Percentiles rank a stretch among this genome's conserved stretches.
Evolutionary conservation across 2,329 filamentous ascomycete genomes (phyloP).

Genomic region (Byssothecium circinans): DNA sequence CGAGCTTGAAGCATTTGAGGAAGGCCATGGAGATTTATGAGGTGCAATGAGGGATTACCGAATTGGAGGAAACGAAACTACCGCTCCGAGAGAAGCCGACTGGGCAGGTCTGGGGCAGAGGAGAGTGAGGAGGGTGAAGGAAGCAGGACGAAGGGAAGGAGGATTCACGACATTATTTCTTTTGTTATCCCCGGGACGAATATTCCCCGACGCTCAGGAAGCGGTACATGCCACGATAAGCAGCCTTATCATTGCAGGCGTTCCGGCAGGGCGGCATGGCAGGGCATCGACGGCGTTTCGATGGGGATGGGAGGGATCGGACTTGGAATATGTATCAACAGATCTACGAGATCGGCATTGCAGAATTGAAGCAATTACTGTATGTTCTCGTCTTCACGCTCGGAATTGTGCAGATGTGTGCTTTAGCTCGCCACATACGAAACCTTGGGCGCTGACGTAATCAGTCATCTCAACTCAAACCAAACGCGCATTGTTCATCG

Average conservation of each 20-base stretch:
- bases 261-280: not conserved
- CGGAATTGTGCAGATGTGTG: no score
- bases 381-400: no score
- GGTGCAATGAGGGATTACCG: constrained; percentile 34
- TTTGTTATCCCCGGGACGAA: not conserved
- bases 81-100: not conserved
- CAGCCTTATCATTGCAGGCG: not conserved
- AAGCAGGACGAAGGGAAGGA: not conserved
- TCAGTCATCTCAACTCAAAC: no score
- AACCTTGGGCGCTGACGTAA: no score
- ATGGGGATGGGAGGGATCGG: no score
- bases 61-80: not conserved
- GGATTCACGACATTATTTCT: not conserved
- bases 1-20: constrained; percentile 48
- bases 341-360: no score
- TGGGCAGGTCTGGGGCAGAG: not conserved
- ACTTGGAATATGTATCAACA: not conserved
- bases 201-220: not conserved
- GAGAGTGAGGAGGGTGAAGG: not conserved
- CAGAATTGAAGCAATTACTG: no score
- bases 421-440: no score
- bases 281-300: not conserved
- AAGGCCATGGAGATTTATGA: constrained; percentile 50
- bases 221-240: not conserved
- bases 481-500: no score